Base-by-base conservation (phyloP, 768 basidiomycete species). In the Dioszegia crocea region DNA sequence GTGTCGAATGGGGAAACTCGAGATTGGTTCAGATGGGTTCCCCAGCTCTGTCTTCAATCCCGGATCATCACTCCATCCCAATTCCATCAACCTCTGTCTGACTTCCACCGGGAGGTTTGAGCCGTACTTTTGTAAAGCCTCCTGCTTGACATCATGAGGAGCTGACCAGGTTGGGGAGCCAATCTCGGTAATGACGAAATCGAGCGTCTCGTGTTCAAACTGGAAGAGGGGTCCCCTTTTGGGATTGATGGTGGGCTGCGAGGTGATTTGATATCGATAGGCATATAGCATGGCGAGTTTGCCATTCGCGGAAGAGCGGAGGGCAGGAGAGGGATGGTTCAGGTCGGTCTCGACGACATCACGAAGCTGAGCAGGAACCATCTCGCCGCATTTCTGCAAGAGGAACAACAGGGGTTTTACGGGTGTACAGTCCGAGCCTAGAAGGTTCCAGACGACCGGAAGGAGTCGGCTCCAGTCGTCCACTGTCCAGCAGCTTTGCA, bases 11-110 rank as follows among this genome's bases (percentile, higher is more conserved):
- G 71, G 68, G 26, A 70, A 27, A 21, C 26, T 17, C 2, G 71
- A 61, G 1, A 73, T 58, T 10, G 71, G 71, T 3, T 66, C 48
- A 21, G 54, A 36, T 21, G 63, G 60, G 57, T 51, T 56, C 29
- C 67, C 68, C 19, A 26, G 8, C 9, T 40, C 38, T 8, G 24
- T 38, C 16, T 40, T 38, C 51, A 53, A 39, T 2, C 23, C 38
- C 23, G 44, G 50, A 31, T 70, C 61, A 33, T 73, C 65, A 46
- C 61, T 66, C 71, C 71, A 73, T 11, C 71, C 71, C 4, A 73
- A 55, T 30, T 67, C 71, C 64, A 70, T 61, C 45, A 73, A 55
- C 9, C 64, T 57, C 31, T 73, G 71, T 24, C 71, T 30, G 12
- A 70, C 44, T 40, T 73, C 71, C 17, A 70, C 48, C 0, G 68